Percentiles rank a stretch among this genome's conserved stretches.
phyloP scores from a whole-genome alignment of 2,329 filamentous ascomycete species.

The Xylariaceae sp. region DNA sequence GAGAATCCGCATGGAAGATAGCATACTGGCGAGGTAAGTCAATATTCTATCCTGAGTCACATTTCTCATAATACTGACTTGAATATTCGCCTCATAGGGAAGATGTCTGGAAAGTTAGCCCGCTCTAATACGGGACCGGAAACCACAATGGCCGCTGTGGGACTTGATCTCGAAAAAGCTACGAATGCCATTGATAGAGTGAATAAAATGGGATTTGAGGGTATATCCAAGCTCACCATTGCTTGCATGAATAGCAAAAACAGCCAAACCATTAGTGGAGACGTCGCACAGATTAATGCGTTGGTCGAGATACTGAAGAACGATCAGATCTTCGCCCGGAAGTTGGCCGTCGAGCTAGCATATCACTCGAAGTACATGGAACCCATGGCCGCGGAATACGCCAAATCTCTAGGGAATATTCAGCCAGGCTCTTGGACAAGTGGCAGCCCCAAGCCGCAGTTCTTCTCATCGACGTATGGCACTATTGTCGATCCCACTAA shows the following conservation, averaged over 20 bases:
- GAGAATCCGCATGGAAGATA: slow-evolving; percentile 41
- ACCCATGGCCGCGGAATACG: slow-evolving; percentile 35
- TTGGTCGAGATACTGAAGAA: slow-evolving; percentile 14
- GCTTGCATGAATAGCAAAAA: slow-evolving; percentile 30
- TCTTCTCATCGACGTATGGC: slow-evolving; percentile 19
- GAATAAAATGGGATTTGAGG: not conserved
- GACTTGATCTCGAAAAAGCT: slow-evolving; percentile 10
- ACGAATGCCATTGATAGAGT: slow-evolving; percentile 14
- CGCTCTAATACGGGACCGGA: no score
- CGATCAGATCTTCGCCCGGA: slow-evolving; percentile 28
- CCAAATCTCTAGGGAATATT: slow-evolving; percentile 13
- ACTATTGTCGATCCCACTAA: not conserved
- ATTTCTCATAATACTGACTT: no score
- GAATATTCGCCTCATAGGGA: no score
- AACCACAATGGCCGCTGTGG: slow-evolving; percentile 16
- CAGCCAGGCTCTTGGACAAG: not conserved
- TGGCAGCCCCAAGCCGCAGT: not conserved
- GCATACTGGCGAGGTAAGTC: slow-evolving; percentile 46
- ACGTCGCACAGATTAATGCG: slow-evolving; percentile 22
- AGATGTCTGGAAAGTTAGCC: no score
- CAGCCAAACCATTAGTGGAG: slow-evolving; percentile 34
- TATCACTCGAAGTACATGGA: slow-evolving; percentile 44
- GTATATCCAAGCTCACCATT: not conserved
- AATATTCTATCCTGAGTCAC: no score
- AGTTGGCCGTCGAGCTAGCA: slow-evolving; percentile 29